Conservation (phyloP, 768 basidiomycete genomes). For the Tylopilus rubrobrunneus region DNA sequence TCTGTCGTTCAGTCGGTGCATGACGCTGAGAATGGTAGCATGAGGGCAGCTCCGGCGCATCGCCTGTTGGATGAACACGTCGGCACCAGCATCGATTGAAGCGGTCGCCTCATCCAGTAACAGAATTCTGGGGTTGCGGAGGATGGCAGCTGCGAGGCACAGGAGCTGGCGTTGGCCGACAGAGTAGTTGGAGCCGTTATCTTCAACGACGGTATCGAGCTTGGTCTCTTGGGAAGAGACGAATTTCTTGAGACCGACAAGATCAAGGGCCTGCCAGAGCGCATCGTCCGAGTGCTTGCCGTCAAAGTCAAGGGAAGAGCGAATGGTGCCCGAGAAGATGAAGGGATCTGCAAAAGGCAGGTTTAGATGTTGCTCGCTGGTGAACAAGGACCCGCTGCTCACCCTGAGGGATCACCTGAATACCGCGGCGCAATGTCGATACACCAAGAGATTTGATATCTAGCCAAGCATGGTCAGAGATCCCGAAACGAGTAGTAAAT, state of each 20-base stretch:
- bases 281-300: conserved; percentile 19
- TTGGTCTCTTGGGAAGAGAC: conserved; percentile 74
- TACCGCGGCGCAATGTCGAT: conserved; percentile 25
- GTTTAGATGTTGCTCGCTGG: not conserved
- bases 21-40: conserved; percentile 29
- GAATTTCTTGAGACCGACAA: conserved; percentile 57
- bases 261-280: conserved; percentile 41
- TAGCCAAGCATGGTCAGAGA: conserved; percentile 55
- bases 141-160: conserved; percentile 42
- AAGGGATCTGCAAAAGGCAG: conserved; percentile 22
- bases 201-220: conserved; percentile 70
- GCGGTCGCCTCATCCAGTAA: conserved; percentile 40
- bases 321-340: conserved; percentile 32
- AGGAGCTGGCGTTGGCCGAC: conserved; percentile 91
- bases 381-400: not conserved
- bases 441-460: conserved; percentile 81
- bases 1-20: conserved; percentile 29
- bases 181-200: conserved; percentile 71
- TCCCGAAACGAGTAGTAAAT: conserved; percentile 55
- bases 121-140: conserved; percentile 30
- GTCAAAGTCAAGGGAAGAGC: conserved; percentile 26
- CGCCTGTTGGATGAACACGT: conserved; percentile 59
- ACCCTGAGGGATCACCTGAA: conserved; percentile 31
- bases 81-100: conserved; percentile 79
- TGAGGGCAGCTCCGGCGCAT: conserved; percentile 29